A percentile compares a stretch with the other conserved stretches of the same genome.
phyloP scores from a whole-genome alignment of 2,329 filamentous ascomycete genomes.

The Aureobasidium sp. region DNA sequence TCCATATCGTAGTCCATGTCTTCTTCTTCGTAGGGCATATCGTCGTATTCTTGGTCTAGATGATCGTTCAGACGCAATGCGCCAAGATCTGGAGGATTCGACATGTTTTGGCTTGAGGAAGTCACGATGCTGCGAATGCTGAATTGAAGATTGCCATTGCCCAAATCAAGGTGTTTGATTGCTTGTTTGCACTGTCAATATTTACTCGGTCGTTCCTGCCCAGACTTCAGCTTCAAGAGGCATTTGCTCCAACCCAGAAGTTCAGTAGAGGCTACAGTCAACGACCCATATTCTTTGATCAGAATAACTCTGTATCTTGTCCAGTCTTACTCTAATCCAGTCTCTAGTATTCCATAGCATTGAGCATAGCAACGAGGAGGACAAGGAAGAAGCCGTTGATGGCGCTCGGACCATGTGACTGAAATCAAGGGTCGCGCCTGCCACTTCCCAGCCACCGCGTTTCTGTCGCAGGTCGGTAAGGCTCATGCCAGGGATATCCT shows the following conservation, averaged over 20 bases:
- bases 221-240: background rate
- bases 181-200: constrained; percentile 19
- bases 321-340: too few relatives aligned
- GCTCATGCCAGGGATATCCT: background rate
- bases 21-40: constrained; percentile 12
- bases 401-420: background rate
- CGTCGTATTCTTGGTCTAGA: constrained; percentile 58
- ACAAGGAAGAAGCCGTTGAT: background rate
- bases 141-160: background rate
- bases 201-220: background rate
- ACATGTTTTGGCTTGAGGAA: constrained; percentile 28
- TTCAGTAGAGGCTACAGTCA: background rate
- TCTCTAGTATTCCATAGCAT: background rate
- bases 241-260: background rate
- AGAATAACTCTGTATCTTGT: background rate
- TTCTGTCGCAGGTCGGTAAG: background rate
- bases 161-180: constrained; percentile 17
- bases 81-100: constrained; percentile 33
- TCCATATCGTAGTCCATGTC: constrained; percentile 21
- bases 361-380: background rate
- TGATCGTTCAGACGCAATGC: constrained; percentile 59
- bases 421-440: background rate
- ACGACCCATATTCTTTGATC: background rate
- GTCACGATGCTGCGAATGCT: background rate
- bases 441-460: constrained; percentile 9